These are phyloP conservation scores for Phytopythium cucurbitacearum DNA, from an alignment of 352 stramenopile species.

Conservation along the genomic window DNA sequence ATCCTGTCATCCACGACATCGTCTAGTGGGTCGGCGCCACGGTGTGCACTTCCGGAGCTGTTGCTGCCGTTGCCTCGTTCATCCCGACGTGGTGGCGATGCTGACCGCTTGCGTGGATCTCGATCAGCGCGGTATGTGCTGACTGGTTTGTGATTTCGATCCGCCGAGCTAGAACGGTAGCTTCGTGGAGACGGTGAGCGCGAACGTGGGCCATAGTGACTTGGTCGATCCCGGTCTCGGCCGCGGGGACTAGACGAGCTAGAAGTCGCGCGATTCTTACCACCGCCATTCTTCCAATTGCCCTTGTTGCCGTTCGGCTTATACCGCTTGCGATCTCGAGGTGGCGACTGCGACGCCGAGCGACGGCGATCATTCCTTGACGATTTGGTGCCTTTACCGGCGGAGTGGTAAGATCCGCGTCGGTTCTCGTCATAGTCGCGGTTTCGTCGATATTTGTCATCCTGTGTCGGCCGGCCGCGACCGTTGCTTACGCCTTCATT, in stretches of 20 bases:
- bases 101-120: background rate
- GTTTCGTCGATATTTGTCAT: too few relatives aligned
- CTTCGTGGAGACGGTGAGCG: conserved; percentile 18
- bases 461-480: too few relatives aligned
- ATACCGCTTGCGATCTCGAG: conserved; percentile 11
- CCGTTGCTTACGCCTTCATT: background rate
- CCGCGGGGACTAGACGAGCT: conserved; percentile 19
- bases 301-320: conserved; percentile 15
- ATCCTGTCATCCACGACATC: background rate
- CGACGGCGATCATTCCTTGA: conserved; percentile 15
- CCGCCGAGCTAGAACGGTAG: conserved; percentile 1
- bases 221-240: conserved; percentile 13
- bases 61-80: background rate
- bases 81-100: background rate
- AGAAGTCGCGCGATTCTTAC: conserved; percentile 17
- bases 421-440: too few relatives aligned
- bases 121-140: background rate
- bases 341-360: conserved; percentile 14
- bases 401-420: too few relatives aligned
- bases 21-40: background rate
- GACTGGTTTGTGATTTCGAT: conserved; percentile 2
- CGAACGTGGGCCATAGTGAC: conserved; percentile 11
- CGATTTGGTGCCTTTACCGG: conserved; percentile 10
- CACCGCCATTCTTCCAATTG: conserved; percentile 7
- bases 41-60: background rate